Evolutionary conservation across 768 basidiomycete genomes (phyloP).

Genomic region (Cubamyces sp.): DNA sequence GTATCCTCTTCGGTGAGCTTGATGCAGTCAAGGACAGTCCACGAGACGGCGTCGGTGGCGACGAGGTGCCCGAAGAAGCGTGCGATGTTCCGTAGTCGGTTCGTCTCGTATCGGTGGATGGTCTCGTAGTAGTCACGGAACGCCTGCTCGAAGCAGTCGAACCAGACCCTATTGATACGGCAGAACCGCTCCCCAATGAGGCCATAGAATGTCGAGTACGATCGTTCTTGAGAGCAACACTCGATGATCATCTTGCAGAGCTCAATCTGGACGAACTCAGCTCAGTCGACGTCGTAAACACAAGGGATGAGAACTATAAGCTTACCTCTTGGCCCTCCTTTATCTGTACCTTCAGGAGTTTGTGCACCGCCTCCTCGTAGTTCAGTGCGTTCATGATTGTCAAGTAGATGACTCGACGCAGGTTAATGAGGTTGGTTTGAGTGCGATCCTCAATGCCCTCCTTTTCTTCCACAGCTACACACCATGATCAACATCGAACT

Average conservation of each 20-base stretch:
- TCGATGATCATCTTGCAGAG: constrained; percentile 99
- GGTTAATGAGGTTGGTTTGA: constrained; percentile 93
- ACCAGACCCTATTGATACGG: constrained; percentile 95
- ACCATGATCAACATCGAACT: constrained; percentile 13
- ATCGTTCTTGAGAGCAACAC: constrained; percentile 99
- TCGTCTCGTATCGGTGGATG: constrained; percentile 98
- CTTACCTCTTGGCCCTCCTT: constrained; percentile 92
- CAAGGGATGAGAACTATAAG: constrained; percentile 1
- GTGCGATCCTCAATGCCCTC: constrained; percentile 94
- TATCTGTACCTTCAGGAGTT: constrained; percentile 90
- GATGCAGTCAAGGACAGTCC: constrained; percentile 82
- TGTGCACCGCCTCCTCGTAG: constrained; percentile 99
- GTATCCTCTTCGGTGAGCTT: constrained; percentile 98
- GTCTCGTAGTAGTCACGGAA: constrained; percentile 93
- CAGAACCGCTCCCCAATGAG: constrained; percentile 95
- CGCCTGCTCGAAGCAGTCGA: constrained; percentile 83
- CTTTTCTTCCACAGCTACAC: constrained; percentile 69
- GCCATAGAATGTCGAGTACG: constrained; percentile 97
- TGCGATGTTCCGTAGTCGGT: constrained; percentile 95
- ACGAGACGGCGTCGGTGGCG: constrained; percentile 85
- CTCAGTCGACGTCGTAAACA: neutral
- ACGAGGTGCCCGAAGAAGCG: constrained; percentile 95
- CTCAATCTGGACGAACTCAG: constrained; percentile 65
- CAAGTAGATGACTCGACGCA: constrained; percentile 91
- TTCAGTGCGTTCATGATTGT: constrained; percentile 99